Conservation (phyloP, 257 asterid species). For the Orobanche coerulescens region DNA sequence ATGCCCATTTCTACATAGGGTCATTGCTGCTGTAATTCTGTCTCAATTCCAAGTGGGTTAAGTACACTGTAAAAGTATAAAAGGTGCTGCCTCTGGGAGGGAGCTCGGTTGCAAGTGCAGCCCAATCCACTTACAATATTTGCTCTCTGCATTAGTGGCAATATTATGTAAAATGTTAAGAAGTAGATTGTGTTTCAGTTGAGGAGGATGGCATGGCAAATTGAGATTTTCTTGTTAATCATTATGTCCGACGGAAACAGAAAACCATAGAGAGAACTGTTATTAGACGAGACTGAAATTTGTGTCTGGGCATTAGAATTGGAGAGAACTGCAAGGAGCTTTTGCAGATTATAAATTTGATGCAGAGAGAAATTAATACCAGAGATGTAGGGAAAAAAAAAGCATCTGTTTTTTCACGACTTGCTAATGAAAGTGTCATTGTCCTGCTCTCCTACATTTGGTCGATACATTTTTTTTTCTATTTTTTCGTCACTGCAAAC, state of each 20-base stretch:
- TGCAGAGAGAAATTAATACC: no score
- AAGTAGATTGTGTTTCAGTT: background rate
- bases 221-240: background rate
- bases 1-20: background rate
- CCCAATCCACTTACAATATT: background rate
- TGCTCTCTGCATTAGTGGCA: background rate
- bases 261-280: background rate
- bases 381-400: conserved; percentile 8
- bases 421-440: no score
- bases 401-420: background rate
- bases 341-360: no score
- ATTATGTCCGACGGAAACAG: background rate
- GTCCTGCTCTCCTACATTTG: no score
- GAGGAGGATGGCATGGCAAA: background rate
- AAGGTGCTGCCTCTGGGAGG: no score
- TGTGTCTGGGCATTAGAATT: background rate
- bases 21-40: background rate
- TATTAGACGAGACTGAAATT: background rate
- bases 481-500: background rate
- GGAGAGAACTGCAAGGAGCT: no score
- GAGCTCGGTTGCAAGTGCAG: background rate
- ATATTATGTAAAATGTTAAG: background rate
- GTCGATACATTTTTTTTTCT: no score
- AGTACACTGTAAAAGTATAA: no score
- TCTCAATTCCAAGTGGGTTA: background rate